phyloP scores from a whole-genome alignment of 768 basidiomycete species.

The Suillus hirtellus region DNA sequence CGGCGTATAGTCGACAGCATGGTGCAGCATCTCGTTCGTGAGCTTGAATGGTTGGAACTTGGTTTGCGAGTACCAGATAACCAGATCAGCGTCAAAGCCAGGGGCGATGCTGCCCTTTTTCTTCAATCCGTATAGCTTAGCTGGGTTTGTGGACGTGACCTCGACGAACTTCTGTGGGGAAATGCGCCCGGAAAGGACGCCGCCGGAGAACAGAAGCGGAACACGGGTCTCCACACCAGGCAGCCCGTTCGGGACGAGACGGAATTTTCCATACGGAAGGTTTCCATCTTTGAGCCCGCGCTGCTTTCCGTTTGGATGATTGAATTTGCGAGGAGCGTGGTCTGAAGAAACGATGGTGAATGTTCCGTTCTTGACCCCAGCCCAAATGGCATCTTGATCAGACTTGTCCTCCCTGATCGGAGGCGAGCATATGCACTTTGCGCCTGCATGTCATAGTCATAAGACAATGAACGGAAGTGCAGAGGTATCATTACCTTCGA shows the following conservation, averaged over 20 bases:
- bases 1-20: constrained; percentile 35
- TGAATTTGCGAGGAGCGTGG: constrained; percentile 32
- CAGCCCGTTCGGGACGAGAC: constrained; percentile 34
- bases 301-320: constrained; percentile 31
- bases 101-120: constrained; percentile 35
- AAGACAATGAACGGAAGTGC: neutral
- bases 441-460: constrained; percentile 8
- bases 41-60: constrained; percentile 18
- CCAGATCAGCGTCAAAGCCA: constrained; percentile 37
- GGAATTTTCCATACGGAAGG: constrained; percentile 31
- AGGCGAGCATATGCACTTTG: constrained; percentile 21
- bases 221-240: constrained; percentile 37
- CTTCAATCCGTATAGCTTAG: constrained; percentile 36
- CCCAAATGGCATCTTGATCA: constrained; percentile 21
- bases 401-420: constrained; percentile 18
- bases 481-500: constrained; percentile 14
- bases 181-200: constrained; percentile 33
- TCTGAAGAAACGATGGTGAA: constrained; percentile 35
- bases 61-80: constrained; percentile 27
- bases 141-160: constrained; percentile 34
- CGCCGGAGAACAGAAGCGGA: constrained; percentile 32
- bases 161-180: constrained; percentile 34
- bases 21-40: constrained; percentile 29
- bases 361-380: constrained; percentile 21
- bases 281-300: constrained; percentile 21